Evolutionary conservation across 2,329 filamentous ascomycete genomes (phyloP).

Genomic region (Albophoma yamanashiensis): DNA sequence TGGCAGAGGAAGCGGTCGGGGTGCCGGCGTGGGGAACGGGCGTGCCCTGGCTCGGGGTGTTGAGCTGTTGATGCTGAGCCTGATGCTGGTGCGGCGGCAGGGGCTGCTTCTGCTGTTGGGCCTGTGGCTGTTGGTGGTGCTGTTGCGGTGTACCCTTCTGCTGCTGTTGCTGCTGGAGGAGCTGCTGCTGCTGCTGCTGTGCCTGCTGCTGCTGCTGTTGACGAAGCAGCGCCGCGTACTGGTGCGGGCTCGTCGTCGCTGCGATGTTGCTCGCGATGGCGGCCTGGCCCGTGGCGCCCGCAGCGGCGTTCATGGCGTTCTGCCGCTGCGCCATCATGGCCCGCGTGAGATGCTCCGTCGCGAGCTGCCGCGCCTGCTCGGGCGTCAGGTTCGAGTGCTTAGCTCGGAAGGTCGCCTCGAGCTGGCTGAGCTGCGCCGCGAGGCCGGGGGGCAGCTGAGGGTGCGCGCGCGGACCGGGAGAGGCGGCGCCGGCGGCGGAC

Average conservation of each 20-base stretch:
- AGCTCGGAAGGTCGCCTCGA: slow-evolving; percentile 40
- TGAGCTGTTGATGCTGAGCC: slow-evolving; percentile 6
- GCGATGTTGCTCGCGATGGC: slow-evolving; percentile 37
- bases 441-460: slow-evolving; percentile 35
- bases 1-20: slow-evolving; percentile 5
- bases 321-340: slow-evolving; percentile 38
- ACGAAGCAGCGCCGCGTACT: slow-evolving; percentile 47
- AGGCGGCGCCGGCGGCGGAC: slow-evolving; percentile 28
- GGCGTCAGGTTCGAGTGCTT: slow-evolving; percentile 40
- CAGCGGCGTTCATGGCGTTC: slow-evolving; percentile 44
- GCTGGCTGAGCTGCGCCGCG: slow-evolving; percentile 35
- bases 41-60: not conserved
- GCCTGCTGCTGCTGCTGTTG: slow-evolving; percentile 44
- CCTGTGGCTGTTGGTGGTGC: slow-evolving; percentile 8
- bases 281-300: slow-evolving; percentile 36
- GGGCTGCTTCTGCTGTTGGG: slow-evolving; percentile 6
- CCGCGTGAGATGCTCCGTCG: slow-evolving; percentile 37
- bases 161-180: slow-evolving; percentile 10
- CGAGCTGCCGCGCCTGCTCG: slow-evolving; percentile 39
- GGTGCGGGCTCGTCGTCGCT: slow-evolving; percentile 41
- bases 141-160: slow-evolving; percentile 18
- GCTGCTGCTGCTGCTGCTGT: slow-evolving; percentile 17
- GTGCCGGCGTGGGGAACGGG: not conserved
- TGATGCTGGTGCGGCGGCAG: slow-evolving; percentile 8
- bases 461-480: slow-evolving; percentile 30